Evolutionary conservation across 345 rosid genomes (phyloP), one percentile per base, ranked within the genome.

Genomic region (Aquilaria malaccensis): DNA sequence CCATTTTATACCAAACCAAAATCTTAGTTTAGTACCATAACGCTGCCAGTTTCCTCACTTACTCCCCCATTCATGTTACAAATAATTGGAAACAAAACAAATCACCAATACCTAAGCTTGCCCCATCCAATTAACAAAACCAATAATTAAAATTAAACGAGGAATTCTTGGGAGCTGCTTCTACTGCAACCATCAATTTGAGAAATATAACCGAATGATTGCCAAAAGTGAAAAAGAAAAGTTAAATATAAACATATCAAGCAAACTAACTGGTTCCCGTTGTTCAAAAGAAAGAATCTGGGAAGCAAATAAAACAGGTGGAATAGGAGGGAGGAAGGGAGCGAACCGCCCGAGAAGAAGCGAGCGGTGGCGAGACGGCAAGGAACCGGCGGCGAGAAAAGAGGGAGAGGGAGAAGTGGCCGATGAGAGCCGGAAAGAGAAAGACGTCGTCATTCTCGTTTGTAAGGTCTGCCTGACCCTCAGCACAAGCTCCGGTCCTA

Each of bases 371-470:
- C 77, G 77, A 64, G 65, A 56, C 61, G 52, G 73, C 59, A 72
- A 70, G 52, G 77, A 70, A 52, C 63, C 73, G 63, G 60, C 53
- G 66, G 60, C 41, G 15, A 66, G 71, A 69, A 67, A 58, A 64
- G 65, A 49, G 4, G 71, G 61, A 29, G 14, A 69, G 55, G 75
- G 41, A 15, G 73, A 55, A 67, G 54, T 58, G 59, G 76, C 62
- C 30, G 68, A 3, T 37, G 43, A 37, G 7, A 37, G 7, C 43
- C 43, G 11, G 15, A 72, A 63, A 31, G 58, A 64, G 10, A 62
- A 60, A 58, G 64, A 70, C 71, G 74, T 75, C 54, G 75, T 5
- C 80, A 72, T 75, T 55, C 33, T 53, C 43, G 43, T 37, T 37
- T 22, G 22, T 22, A 22, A 22, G 22, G 22, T 22, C 22, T 22